Evolutionary conservation across 163 green algal species (phyloP).

Genomic region (Dunaliella salina): DNA sequence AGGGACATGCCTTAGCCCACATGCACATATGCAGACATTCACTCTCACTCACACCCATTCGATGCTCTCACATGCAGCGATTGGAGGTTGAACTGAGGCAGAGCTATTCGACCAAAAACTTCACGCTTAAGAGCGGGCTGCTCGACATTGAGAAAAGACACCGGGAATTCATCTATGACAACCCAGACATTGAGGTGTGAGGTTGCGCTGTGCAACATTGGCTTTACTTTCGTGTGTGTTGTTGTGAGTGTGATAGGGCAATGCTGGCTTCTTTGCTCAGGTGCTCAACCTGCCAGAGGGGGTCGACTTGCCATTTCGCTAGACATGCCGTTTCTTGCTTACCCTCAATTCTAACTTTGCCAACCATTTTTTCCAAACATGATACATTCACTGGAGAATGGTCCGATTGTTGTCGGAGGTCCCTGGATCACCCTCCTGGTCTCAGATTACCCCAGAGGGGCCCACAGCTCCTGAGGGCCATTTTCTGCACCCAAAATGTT

Average conservation of each 20-base stretch:
- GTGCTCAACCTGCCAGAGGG: no score
- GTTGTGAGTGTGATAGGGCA: neutral
- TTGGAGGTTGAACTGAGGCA: slow-evolving; percentile 49
- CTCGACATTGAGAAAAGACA: slow-evolving; percentile 58
- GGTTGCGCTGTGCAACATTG: neutral
- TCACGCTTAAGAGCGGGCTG: slow-evolving; percentile 50
- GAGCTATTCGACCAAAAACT: slow-evolving; percentile 57
- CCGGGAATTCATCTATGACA: slow-evolving; percentile 29
- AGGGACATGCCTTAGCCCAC: neutral
- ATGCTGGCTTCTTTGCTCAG: neutral
- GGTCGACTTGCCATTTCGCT: no score
- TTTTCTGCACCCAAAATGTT: no score
- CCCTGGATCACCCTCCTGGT: no score
- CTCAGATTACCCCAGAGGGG: no score
- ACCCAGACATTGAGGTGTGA: slow-evolving; percentile 22
- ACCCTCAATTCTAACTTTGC: no score
- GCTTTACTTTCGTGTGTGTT: neutral
- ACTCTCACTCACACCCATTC: neutral
- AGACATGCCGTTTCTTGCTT: no score
- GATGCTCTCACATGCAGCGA: slow-evolving; percentile 18
- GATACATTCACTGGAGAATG: no score
- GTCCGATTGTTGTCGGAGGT: no score
- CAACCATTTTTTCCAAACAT: no score
- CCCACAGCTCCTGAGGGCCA: no score
- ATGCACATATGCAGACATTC: neutral